phyloP scores from a whole-genome alignment of 176 grass and related monocot genomes.

The Saccharum spontaneum region DNA sequence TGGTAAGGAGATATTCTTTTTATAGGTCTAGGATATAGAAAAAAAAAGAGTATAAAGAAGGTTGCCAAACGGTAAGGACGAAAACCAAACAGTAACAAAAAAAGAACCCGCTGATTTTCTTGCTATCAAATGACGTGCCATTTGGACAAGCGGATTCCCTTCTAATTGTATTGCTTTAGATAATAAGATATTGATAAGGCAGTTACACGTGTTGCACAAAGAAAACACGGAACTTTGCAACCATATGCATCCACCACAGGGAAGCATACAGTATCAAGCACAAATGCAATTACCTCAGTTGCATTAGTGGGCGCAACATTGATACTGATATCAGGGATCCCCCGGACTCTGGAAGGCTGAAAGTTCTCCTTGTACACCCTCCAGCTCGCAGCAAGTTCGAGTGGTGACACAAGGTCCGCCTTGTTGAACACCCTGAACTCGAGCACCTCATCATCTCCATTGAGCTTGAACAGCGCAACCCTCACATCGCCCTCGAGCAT shows the following conservation, averaged over 20 bases:
- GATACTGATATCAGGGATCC: conserved; percentile 91
- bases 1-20: not conserved
- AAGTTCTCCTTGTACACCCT: conserved; percentile 92
- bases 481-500: conserved; percentile 83
- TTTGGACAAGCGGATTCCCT: conserved; percentile 6
- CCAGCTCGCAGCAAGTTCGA: conserved; percentile 96
- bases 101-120: not conserved
- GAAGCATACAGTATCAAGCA: conserved; percentile 16
- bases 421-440: conserved; percentile 93
- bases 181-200: not conserved
- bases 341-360: conserved; percentile 81
- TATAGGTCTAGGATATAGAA: not conserved
- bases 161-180: not conserved
- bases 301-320: conserved; percentile 56
- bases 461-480: conserved; percentile 69
- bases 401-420: conserved; percentile 80
- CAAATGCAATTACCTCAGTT: conserved; percentile 51
- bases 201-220: conserved; percentile 13
- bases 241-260: conserved; percentile 2
- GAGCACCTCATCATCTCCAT: conserved; percentile 63
- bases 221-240: not conserved
- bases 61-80: not conserved
- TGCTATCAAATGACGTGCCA: not conserved
- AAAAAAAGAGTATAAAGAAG: not conserved
- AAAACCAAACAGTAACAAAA: not conserved